These are phyloP conservation scores for Auricularia heimuer DNA, from an alignment of 768 basidiomycete species.

Conservation along the genomic window DNA sequence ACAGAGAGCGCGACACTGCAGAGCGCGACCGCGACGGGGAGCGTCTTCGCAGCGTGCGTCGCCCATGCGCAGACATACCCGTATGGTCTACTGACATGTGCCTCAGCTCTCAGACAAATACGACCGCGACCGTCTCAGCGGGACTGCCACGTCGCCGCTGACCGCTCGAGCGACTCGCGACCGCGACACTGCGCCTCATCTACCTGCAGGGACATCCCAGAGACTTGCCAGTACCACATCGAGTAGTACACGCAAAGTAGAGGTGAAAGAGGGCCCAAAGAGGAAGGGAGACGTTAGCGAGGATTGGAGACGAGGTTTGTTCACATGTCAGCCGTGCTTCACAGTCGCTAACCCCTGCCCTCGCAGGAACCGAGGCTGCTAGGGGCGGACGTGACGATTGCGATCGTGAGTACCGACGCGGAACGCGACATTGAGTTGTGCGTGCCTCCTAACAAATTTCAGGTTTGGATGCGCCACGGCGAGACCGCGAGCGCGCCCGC, in stretches of 20 bases:
- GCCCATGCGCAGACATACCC: background rate
- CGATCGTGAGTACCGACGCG: slow-evolving; percentile 19
- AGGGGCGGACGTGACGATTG: slow-evolving; percentile 54
- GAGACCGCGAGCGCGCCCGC: slow-evolving; percentile 55
- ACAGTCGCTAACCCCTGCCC: slow-evolving; percentile 4
- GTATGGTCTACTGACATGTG: slow-evolving; percentile 5
- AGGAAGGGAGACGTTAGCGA: slow-evolving; percentile 66
- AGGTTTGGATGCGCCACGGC: slow-evolving; percentile 47
- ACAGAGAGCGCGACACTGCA: slow-evolving; percentile 32
- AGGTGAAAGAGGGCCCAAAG: slow-evolving; percentile 48
- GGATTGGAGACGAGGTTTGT: slow-evolving; percentile 74
- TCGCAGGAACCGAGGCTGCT: slow-evolving; percentile 36
- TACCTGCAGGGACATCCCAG: slow-evolving; percentile 32
- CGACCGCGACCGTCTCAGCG: slow-evolving; percentile 52
- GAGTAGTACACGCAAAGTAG: slow-evolving; percentile 18
- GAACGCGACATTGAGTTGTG: slow-evolving; percentile 7
- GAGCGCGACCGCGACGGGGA: slow-evolving; percentile 33
- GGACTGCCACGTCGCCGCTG: slow-evolving; percentile 5
- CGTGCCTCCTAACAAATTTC: slow-evolving; percentile 1
- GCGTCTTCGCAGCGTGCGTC: slow-evolving; percentile 59
- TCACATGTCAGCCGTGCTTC: slow-evolving; percentile 6
- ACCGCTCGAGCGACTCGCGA: background rate
- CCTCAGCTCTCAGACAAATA: slow-evolving; percentile 75
- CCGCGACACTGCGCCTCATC: slow-evolving; percentile 51
- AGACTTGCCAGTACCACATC: background rate